phyloP scores from a whole-genome alignment of 108 stramenopile species.

The Cylindrotheca fusiformis region DNA sequence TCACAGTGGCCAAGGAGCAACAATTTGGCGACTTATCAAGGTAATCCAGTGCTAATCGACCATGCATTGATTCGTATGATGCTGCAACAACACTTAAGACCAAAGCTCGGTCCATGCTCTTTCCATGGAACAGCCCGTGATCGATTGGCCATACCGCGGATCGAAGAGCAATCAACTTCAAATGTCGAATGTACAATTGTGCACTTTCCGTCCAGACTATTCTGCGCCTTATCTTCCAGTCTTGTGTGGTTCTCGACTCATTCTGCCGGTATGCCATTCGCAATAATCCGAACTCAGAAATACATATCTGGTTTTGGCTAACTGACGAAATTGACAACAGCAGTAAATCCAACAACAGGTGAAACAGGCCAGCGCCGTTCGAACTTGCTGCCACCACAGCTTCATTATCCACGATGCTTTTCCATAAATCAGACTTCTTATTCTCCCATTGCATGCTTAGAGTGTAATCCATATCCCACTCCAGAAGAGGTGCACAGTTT shows the following conservation, averaged over 20 bases:
- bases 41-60: slow-evolving; percentile 15
- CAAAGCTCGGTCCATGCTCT: slow-evolving; percentile 11
- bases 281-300: not conserved
- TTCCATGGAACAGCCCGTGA: slow-evolving; percentile 6
- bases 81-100: slow-evolving; percentile 13
- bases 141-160: slow-evolving; percentile 10
- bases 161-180: slow-evolving; percentile 20
- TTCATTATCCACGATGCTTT: not conserved
- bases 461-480: slow-evolving; percentile 14
- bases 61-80: slow-evolving; percentile 23
- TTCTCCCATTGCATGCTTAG: not conserved
- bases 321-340: not conserved
- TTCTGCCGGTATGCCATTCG: not conserved
- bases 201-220: slow-evolving; percentile 15
- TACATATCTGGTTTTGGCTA: not conserved
- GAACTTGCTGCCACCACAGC: slow-evolving; percentile 1
- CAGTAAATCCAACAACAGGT: slow-evolving; percentile 10
- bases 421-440: slow-evolving; percentile 2
- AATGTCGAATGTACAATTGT: slow-evolving; percentile 16
- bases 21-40: not conserved
- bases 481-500: slow-evolving; percentile 9
- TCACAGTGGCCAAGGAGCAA: slow-evolving; percentile 7
- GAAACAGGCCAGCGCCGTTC: slow-evolving; percentile 10
- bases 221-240: no score
- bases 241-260: no score